These are phyloP conservation scores for Vitis hybrid DNA, from an alignment of 177 flowering plant species.

Conservation along the genomic window DNA sequence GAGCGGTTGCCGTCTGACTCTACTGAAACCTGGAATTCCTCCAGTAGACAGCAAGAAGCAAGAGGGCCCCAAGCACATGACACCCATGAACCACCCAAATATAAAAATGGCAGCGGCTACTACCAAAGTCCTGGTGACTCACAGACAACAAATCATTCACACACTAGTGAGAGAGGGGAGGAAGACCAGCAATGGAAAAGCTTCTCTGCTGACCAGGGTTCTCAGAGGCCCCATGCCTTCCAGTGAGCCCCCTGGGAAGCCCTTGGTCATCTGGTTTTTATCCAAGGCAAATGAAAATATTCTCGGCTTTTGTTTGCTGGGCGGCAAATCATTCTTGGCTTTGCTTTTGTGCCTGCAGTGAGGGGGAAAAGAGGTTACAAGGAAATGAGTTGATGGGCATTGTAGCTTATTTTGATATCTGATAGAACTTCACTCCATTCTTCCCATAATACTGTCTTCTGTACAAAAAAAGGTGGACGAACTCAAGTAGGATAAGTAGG, in stretches of 20 bases:
- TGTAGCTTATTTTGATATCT: constrained; percentile 4
- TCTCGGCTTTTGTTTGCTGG: constrained; percentile 26
- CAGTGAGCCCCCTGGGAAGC: constrained; percentile 29
- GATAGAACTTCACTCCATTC: constrained; percentile 1
- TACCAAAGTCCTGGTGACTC: constrained; percentile 32
- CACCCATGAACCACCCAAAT: constrained; percentile 10
- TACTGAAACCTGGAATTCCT: constrained; percentile 31
- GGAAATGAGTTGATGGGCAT: constrained; percentile 5
- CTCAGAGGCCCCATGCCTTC: constrained; percentile 54
- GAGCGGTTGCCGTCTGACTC: constrained; percentile 33
- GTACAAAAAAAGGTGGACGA: constrained; percentile 13
- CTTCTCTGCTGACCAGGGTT: constrained; percentile 37
- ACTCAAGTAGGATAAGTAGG: neutral
- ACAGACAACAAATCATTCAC: constrained; percentile 32
- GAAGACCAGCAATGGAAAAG: constrained; percentile 55
- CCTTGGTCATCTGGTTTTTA: neutral
- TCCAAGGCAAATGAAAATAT: neutral
- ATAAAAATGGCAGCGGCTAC: constrained; percentile 32
- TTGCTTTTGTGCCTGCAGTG: constrained; percentile 19
- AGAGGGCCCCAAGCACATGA: constrained; percentile 16
- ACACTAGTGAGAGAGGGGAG: constrained; percentile 32
- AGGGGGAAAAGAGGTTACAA: constrained; percentile 2
- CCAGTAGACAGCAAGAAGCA: constrained; percentile 29
- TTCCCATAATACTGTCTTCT: constrained; percentile 5
- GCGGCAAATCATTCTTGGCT: constrained; percentile 83